phyloP scores from a whole-genome alignment of 225 moss, liverwort and hornwort genomes.

The Physcomitrellopsis africana region DNA sequence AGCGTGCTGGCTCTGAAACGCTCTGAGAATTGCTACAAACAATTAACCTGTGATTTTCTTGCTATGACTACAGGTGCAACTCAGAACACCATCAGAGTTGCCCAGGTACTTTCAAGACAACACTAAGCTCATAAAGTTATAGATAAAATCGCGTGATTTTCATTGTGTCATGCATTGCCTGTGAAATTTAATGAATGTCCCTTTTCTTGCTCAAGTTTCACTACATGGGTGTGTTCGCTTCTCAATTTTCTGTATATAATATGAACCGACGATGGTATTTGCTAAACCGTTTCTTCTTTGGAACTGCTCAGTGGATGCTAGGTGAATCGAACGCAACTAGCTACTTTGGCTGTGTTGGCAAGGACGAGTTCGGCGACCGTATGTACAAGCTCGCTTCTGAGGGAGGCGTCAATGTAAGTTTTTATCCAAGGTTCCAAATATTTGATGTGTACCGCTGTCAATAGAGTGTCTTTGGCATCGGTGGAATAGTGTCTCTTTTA shows the following conservation, averaged over 20 bases:
- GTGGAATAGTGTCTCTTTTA: neutral
- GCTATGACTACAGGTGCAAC: constrained; percentile 57
- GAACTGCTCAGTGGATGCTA: constrained; percentile 69
- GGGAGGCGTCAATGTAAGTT: constrained; percentile 83
- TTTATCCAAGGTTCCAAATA: neutral
- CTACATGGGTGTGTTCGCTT: neutral
- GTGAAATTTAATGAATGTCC: neutral
- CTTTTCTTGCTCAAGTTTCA: neutral
- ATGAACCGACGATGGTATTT: too few species aligned
- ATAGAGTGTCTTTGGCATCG: neutral
- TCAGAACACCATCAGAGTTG: constrained; percentile 83
- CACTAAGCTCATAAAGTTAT: neutral
- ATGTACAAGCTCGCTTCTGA: constrained; percentile 80
- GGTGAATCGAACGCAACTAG: constrained; percentile 82
- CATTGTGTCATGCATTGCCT: too few species aligned
- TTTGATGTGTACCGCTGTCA: neutral
- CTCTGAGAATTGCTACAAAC: neutral
- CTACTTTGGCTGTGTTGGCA: constrained; percentile 93
- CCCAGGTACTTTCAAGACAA: constrained; percentile 46
- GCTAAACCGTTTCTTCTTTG: neutral
- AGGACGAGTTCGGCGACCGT: constrained; percentile 80
- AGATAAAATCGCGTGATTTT: neutral
- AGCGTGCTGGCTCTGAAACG: too few species aligned
- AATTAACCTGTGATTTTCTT: neutral
- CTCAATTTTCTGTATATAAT: neutral